phyloP scores from a whole-genome alignment of 306 rosid genomes.

The Castanea crenata region DNA sequence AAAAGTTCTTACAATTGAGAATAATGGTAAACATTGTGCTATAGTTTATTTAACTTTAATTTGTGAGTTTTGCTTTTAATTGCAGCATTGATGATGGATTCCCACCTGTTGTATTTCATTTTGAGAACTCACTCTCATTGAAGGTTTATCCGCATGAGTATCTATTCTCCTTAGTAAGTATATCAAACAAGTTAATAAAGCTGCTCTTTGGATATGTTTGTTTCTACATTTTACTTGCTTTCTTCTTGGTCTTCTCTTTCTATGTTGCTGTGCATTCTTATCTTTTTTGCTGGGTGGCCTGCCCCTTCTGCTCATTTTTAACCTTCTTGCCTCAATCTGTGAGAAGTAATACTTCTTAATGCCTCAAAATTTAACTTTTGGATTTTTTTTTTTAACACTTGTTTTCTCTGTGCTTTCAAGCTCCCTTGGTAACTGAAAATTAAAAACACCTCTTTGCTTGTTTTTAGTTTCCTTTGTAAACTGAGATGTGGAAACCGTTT shows the following conservation, averaged over 20 bases:
- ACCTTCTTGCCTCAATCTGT: too few relatives aligned
- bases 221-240: not conserved
- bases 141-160: slow-evolving; percentile 95
- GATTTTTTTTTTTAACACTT: too few relatives aligned
- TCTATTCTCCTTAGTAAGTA: slow-evolving; percentile 79
- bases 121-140: slow-evolving; percentile 78
- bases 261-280: not conserved
- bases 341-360: too few relatives aligned
- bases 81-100: slow-evolving; percentile 92
- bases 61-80: slow-evolving; percentile 26
- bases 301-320: too few relatives aligned
- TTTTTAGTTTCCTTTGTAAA: too few relatives aligned
- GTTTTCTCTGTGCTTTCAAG: too few relatives aligned
- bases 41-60: not conserved
- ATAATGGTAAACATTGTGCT: not conserved
- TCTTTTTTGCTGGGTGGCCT: not conserved
- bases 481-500: too few relatives aligned
- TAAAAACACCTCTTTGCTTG: too few relatives aligned
- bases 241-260: not conserved
- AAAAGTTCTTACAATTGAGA: slow-evolving; percentile 1
- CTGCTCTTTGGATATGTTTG: not conserved
- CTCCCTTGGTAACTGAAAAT: too few relatives aligned
- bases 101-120: slow-evolving; percentile 75
- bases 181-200: slow-evolving; percentile 1
- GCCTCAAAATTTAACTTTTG: too few relatives aligned